phyloP scores from a whole-genome alignment of 2,329 filamentous ascomycete genomes.

The Hypoxylon sp. region DNA sequence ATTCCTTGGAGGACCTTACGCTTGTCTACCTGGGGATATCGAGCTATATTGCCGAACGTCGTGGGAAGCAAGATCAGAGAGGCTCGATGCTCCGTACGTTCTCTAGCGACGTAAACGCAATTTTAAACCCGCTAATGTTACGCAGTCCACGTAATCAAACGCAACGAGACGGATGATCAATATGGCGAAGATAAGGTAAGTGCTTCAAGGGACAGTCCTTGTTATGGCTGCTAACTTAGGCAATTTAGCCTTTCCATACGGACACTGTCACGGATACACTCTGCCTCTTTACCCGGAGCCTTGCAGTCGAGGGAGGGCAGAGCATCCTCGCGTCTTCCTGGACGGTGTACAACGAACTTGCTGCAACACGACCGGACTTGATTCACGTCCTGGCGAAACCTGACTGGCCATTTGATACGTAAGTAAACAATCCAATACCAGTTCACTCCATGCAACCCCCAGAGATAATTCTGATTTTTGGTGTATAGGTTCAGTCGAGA shows the following conservation, averaged over 20 bases:
- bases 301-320: background rate
- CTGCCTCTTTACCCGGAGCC: constrained; percentile 2
- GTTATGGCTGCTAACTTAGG: background rate
- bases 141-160: constrained; percentile 10
- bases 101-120: background rate
- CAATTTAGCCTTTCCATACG: background rate
- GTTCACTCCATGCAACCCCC: no score
- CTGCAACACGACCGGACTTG: constrained; percentile 4
- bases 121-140: background rate
- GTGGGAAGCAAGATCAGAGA: constrained; percentile 12
- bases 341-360: constrained; percentile 4
- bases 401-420: constrained; percentile 9
- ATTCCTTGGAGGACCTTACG: constrained; percentile 12
- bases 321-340: background rate
- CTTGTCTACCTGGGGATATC: constrained; percentile 12
- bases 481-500: background rate
- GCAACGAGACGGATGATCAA: constrained; percentile 11
- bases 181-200: constrained; percentile 12
- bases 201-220: background rate
- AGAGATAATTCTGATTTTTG: background rate
- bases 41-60: constrained; percentile 10
- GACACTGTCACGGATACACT: constrained; percentile 12
- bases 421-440: background rate
- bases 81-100: constrained; percentile 9
- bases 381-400: background rate